phyloP scores from a whole-genome alignment of 306 rosid species.

The Trifolium repens region DNA sequence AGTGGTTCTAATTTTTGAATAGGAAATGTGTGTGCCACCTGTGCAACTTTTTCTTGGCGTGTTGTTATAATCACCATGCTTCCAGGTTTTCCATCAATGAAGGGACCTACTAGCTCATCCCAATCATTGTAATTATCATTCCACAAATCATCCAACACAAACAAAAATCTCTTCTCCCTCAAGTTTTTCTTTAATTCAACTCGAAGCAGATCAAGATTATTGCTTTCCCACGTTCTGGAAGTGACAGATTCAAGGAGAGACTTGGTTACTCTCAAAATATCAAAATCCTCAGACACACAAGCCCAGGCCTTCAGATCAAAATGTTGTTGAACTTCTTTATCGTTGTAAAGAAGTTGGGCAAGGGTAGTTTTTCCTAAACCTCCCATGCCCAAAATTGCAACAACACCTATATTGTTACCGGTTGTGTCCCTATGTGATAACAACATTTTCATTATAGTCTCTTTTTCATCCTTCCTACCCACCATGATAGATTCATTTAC shows the following conservation, averaged over 20 bases:
- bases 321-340: neutral
- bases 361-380: neutral
- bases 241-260: too few relatives aligned
- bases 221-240: too few relatives aligned
- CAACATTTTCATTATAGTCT: neutral
- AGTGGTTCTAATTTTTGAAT: slow-evolving; percentile 38
- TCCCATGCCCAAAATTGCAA: too few relatives aligned
- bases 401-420: too few relatives aligned
- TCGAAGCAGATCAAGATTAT: neutral
- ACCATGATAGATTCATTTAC: neutral
- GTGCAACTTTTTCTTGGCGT: slow-evolving; percentile 44
- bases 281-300: too few relatives aligned
- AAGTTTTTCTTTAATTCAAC: neutral
- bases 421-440: neutral
- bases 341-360: neutral
- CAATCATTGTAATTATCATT: slow-evolving; percentile 1
- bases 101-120: neutral
- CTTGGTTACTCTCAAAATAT: too few relatives aligned
- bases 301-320: too few relatives aligned
- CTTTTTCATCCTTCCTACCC: neutral
- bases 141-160: slow-evolving; percentile 10
- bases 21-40: slow-evolving; percentile 45
- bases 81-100: neutral
- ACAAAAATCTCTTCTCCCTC: neutral
- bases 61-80: slow-evolving; percentile 3